Evolutionary conservation across 2,329 filamentous ascomycete genomes (phyloP), one percentile per base, ranked within the genome.

Genomic region (Fusarium devonianum): DNA sequence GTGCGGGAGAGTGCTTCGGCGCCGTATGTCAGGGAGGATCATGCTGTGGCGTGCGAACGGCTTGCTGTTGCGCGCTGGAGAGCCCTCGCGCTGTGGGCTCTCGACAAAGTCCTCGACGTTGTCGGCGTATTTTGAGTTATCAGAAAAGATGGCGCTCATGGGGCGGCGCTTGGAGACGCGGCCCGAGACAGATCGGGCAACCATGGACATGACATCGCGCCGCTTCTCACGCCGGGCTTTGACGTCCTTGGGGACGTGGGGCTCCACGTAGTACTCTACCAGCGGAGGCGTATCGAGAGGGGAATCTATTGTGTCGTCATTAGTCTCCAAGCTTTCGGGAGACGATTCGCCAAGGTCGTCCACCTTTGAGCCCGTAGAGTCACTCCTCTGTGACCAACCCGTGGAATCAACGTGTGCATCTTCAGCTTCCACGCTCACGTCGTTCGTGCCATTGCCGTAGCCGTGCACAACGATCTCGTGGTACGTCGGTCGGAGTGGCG

Each of bases 391-490:
- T 2, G 62, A 59, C 49, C 57, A 58, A 10, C 48, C 44, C 9
- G 48, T n/a, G 7, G 46, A 44, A 11, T 53, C 51, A 16, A 44
- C 35, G 37, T 40, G 32, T 4, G 18, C 14, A 10, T 34, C 35
- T 0, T 58, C 45, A 11, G 48, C 23, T 4, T 64, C 65, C 5
- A 69, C 32, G 16, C 54, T 68, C 4, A 74, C 72, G 2, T 68
- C 58, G 25, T 78, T 78, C 3, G 75, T 80, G 1, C 78, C 79
- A 37, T 83, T 82, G 8, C 80, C 80, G 49, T 83, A 82, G 1
- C 79, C 78, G 4, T 76, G 72, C 6, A 82, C 73, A 0, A 82
- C 68, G 19, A 82, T 82, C 59, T 84, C 80, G 42, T 78, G 76
- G 49, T 78, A 76, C 0, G 65, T 56, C 2, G 58, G 61, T 33